phyloP scores from a whole-genome alignment of 306 rosid species.

The Quercus parvula region DNA sequence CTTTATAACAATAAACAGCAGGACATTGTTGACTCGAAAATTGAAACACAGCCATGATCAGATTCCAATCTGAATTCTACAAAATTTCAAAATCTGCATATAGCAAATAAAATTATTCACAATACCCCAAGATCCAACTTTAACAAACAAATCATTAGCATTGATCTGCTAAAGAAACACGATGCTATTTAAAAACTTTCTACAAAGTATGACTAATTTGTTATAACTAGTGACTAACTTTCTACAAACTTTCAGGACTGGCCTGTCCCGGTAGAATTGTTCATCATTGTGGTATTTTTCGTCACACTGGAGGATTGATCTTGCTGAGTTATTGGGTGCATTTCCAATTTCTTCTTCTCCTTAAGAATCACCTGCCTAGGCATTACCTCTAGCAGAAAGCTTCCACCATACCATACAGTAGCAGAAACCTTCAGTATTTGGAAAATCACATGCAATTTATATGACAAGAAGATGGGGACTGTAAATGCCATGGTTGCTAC shows the following conservation, averaged over 20 bases:
- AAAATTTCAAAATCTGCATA: background rate
- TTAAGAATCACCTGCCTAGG: conserved; percentile 87
- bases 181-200: background rate
- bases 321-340: conserved; percentile 29
- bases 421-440: conserved; percentile 89
- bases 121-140: background rate
- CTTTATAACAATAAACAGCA: background rate
- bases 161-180: background rate
- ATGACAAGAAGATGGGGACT: conserved; percentile 87
- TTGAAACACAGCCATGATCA: background rate
- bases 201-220: background rate
- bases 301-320: conserved; percentile 21
- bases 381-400: conserved; percentile 91
- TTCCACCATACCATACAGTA: conserved; percentile 87
- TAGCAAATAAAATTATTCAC: background rate
- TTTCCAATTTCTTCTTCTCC: conserved; percentile 73
- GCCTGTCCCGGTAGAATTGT: background rate
- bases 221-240: background rate
- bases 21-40: no score
- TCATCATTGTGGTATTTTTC: conserved; percentile 1
- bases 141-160: background rate
- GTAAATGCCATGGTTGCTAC: conserved; percentile 91
- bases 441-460: conserved; percentile 61
- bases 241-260: background rate
- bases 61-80: background rate